These are phyloP conservation scores for Alternaria ethzedia DNA, from an alignment of 2,329 filamentous ascomycete genomes.

Conservation along the genomic window DNA sequence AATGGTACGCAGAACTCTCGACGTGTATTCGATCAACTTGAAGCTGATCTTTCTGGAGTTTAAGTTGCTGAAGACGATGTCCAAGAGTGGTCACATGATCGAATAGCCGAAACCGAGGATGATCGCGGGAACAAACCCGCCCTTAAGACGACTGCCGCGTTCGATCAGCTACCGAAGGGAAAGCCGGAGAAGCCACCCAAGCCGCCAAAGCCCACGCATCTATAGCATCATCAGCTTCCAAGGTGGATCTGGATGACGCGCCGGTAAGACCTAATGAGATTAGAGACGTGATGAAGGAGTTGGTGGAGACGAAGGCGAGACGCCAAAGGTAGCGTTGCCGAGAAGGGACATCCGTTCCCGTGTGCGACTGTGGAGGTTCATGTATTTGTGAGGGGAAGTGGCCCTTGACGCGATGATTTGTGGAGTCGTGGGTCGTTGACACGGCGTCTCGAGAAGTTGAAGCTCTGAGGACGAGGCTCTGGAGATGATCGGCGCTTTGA, in stretches of 20 bases:
- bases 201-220: background rate
- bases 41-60: background rate
- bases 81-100: conserved; percentile 1
- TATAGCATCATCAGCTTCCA: background rate
- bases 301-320: background rate
- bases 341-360: background rate
- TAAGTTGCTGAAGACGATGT: background rate
- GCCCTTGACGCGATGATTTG: background rate
- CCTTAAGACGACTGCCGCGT: background rate
- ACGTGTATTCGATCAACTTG: background rate
- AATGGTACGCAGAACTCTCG: background rate
- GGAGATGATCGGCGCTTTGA: background rate
- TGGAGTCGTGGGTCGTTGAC: background rate
- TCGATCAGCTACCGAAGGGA: background rate
- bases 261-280: background rate
- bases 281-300: background rate
- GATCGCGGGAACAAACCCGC: background rate
- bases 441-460: background rate
- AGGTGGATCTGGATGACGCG: background rate
- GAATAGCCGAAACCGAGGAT: conserved; percentile 10
- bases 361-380: background rate
- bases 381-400: background rate
- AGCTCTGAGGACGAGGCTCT: background rate
- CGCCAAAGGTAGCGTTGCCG: background rate
- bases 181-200: background rate